phyloP scores from a whole-genome alignment of 2,329 filamentous ascomycete genomes.

The Cercospora sojina region DNA sequence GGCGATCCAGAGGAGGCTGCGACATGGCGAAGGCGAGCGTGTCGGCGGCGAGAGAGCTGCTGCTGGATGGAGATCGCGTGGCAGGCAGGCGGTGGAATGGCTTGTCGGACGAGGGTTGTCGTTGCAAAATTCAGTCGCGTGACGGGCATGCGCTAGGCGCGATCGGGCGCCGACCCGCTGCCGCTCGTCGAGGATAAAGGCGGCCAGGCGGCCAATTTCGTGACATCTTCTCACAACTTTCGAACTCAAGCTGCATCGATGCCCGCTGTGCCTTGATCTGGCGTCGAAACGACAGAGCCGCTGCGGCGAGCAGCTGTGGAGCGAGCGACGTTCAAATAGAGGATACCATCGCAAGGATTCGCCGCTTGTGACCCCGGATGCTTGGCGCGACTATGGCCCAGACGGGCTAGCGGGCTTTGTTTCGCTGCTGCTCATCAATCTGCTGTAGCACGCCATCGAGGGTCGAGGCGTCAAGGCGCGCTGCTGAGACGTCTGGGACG shows the following conservation, averaged over 20 bases:
- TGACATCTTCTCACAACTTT: slow-evolving; percentile 14
- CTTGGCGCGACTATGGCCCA: background rate
- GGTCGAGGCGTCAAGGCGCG: background rate
- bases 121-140: background rate
- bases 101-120: background rate
- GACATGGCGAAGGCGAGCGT: slow-evolving; percentile 13
- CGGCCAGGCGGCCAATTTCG: background rate
- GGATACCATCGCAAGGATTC: background rate
- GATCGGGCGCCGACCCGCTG: background rate
- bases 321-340: slow-evolving; percentile 4
- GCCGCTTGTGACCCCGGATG: background rate
- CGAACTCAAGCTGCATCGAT: slow-evolving; percentile 18
- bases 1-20: slow-evolving; percentile 25
- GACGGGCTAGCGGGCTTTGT: background rate
- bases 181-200: background rate
- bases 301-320: background rate
- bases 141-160: background rate
- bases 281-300: background rate
- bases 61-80: background rate
- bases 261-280: no score
- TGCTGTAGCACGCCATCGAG: background rate
- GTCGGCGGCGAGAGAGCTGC: background rate
- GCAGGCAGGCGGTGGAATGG: background rate
- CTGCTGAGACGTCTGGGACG: background rate
- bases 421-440: background rate